A percentile compares a stretch with the other conserved stretches of the same genome.
phyloP scores from a whole-genome alignment of 306 rosid genomes.

The Acacia melanoxylon region DNA sequence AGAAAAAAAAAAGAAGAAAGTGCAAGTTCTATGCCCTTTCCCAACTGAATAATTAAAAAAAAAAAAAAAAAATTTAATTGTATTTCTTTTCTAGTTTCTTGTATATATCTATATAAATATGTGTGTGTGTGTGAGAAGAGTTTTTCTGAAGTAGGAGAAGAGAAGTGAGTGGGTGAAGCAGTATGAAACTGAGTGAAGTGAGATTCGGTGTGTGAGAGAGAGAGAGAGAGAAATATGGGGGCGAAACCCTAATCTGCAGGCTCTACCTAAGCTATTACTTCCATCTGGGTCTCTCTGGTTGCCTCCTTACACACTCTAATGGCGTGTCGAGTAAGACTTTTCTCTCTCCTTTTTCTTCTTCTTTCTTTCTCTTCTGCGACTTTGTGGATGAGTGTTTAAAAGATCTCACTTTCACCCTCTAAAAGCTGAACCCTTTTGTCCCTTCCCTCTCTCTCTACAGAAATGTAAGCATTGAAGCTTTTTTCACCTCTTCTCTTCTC shows the following conservation, averaged over 20 bases:
- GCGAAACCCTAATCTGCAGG: constrained; percentile 35
- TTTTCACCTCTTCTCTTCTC: constrained; percentile 8
- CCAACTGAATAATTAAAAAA: no score
- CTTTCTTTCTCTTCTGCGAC: constrained; percentile 5
- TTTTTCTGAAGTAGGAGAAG: no score
- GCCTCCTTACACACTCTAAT: constrained; percentile 27
- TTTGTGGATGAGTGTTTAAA: constrained; percentile 42
- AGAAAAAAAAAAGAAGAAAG: background rate
- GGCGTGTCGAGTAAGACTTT: constrained; percentile 48
- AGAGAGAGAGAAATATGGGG: background rate
- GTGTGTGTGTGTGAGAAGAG: no score
- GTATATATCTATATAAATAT: no score
- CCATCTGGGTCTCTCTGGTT: background rate
- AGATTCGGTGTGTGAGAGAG: constrained; percentile 15
- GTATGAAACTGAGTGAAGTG: constrained; percentile 31
- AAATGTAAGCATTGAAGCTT: constrained; percentile 23
- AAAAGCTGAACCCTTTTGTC: constrained; percentile 56
- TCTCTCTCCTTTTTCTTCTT: background rate
- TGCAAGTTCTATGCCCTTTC: background rate
- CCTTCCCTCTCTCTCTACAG: constrained; percentile 18
- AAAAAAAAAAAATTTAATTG: background rate
- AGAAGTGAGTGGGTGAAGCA: background rate
- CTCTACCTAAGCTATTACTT: background rate
- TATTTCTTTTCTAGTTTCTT: background rate
- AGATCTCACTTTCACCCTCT: constrained; percentile 53